Base-by-base conservation (phyloP, 257 asterid genomes). In the Lithospermum erythrorhizon region DNA sequence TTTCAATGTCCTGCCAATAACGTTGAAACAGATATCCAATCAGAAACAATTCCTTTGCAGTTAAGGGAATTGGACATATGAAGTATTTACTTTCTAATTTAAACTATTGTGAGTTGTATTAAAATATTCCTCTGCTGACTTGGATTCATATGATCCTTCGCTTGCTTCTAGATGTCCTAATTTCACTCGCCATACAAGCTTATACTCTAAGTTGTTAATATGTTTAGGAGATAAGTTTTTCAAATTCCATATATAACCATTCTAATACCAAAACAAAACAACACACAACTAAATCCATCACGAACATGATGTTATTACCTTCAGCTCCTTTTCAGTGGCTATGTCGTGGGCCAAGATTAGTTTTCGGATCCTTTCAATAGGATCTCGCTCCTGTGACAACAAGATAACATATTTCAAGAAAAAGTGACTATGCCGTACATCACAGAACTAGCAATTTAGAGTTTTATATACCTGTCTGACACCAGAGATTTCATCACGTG, bases 401-500 rank as follows among this genome's bases (percentile, higher is more conserved):
- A 61, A 53, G 51, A 63, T 30, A 57, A 68, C 41, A 4, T 20
- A 64, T 56, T 0, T 20, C 22, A 21, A 19, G 66, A 25, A 48
- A 55, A 30, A 25, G 53, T 49, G 23, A 58, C 16, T 37, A n/a
- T 20, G 25, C 41, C 41, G 29, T 35, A 59, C 61, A 18, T 58
- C 59, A 2, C 53, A 18, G 6, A 5, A 21, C 21, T 45, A 58
- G 63, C 23, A 47, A 59, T 5, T 58, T 19, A 45, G 30, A 68
- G 49, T 41, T 41, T 51, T 49, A 67, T 41, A 45, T 19, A 91
- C 98, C 97, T 93, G 97, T 79, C 99, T 83, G 66, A 93, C 73
- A 53, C 91, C 97, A 71, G 83, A 70, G 68, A 93, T 84, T 78
- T 84, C 99, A 75, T 86, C 97, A 75, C 97, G 96, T 20, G 99